Conservation (phyloP, 345 rosid species). For the Eucalyptus sp. region DNA sequence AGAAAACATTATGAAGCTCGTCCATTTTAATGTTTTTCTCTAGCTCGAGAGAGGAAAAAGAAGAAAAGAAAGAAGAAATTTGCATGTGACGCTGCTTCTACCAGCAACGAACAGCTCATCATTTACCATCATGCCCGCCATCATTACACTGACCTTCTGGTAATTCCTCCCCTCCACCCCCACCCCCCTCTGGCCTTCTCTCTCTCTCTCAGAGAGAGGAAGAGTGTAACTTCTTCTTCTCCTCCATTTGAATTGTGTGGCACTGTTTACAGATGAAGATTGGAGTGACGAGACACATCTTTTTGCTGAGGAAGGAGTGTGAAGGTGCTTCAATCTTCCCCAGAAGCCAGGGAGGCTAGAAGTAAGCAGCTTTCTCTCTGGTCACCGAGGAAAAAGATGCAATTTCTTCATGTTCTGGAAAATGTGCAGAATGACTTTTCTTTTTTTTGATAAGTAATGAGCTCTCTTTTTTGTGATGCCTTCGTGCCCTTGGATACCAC, state of each 20-base stretch:
- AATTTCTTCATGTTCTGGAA: background rate
- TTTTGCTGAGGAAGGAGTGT: background rate
- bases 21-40: background rate
- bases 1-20: background rate
- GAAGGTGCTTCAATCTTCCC: background rate
- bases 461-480: background rate
- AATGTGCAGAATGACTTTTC: background rate
- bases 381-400: background rate
- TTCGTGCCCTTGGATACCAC: background rate
- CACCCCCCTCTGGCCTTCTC: no score
- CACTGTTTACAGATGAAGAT: background rate
- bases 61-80: background rate
- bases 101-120: slow-evolving; percentile 36
- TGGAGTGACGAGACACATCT: background rate
- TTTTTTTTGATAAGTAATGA: background rate
- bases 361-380: background rate
- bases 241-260: background rate
- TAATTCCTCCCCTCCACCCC: background rate
- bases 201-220: background rate
- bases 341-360: background rate
- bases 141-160: background rate
- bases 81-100: slow-evolving; percentile 33
- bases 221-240: background rate
- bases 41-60: background rate
- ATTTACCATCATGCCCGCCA: background rate